Evolutionary conservation across 257 asterid genomes (phyloP).

Genomic region (Prunella vulgaris): DNA sequence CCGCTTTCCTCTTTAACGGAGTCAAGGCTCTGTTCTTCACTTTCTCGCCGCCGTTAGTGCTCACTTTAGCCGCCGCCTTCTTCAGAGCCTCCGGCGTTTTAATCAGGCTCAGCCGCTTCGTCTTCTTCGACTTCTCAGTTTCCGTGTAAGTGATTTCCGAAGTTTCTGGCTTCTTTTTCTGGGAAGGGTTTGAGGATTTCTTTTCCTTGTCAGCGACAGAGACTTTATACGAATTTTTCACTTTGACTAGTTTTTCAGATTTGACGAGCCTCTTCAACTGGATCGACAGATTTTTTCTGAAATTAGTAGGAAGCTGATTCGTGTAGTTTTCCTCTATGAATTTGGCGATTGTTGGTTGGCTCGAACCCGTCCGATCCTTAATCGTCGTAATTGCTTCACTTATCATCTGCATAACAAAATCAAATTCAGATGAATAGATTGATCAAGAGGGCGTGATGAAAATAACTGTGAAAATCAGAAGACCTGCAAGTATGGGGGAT

Average conservation of each 20-base stretch:
- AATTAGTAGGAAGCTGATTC: conserved; percentile 41
- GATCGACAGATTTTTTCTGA: conserved; percentile 36
- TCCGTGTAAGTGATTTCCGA: not conserved
- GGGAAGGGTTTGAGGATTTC: not conserved
- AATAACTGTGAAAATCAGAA: not conserved
- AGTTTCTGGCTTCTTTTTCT: conserved; percentile 4
- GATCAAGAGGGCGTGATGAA: not conserved
- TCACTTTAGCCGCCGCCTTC: conserved; percentile 20
- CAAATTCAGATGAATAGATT: not conserved
- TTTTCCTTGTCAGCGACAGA: conserved; percentile 25
- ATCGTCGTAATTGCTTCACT: conserved; percentile 49
- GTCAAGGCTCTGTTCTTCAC: not conserved
- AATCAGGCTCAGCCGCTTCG: conserved; percentile 48
- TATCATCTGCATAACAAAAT: conserved; percentile 34
- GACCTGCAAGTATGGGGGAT: conserved; percentile 51
- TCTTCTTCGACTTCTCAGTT: conserved; percentile 34
- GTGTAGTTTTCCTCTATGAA: conserved; percentile 42
- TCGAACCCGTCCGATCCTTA: conserved; percentile 55
- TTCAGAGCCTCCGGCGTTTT: conserved; percentile 50
- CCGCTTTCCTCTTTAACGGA: conserved; percentile 20
- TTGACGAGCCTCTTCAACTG: conserved; percentile 51
- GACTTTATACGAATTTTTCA: conserved; percentile 49
- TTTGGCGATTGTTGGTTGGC: conserved; percentile 63
- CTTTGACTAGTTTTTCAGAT: conserved; percentile 41
- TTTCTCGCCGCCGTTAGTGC: conserved; percentile 11